Evolutionary conservation across 2,329 filamentous ascomycete species (phyloP).

Genomic region (Fusarium albosuccineum): DNA sequence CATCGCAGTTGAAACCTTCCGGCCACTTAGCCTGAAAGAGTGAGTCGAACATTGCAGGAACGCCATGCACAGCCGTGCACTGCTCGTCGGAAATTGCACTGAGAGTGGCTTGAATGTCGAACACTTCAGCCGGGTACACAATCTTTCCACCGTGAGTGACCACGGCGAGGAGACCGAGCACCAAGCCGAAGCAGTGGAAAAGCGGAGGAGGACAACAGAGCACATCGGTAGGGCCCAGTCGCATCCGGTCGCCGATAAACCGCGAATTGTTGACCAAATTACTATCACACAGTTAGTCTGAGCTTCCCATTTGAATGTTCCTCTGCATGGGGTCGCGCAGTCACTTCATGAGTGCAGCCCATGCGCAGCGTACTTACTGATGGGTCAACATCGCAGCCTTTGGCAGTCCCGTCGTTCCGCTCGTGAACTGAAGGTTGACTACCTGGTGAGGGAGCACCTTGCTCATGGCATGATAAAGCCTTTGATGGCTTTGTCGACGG

Average conservation of each 20-base stretch:
- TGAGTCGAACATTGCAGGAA: constrained; percentile 87
- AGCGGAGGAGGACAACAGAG: constrained; percentile 86
- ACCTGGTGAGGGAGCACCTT: constrained; percentile 74
- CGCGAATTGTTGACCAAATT: constrained; percentile 75
- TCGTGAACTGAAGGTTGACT: constrained; percentile 81
- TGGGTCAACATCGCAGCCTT: constrained; percentile 83
- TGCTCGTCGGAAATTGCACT: constrained; percentile 74
- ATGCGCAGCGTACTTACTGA: constrained; percentile 61
- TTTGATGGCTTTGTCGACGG: constrained; percentile 60
- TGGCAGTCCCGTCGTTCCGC: constrained; percentile 79
- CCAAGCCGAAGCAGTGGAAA: constrained; percentile 88
- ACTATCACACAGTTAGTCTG: constrained; percentile 49
- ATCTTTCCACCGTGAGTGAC: constrained; percentile 82
- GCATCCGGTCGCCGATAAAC: constrained; percentile 81
- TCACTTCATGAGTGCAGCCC: background rate
- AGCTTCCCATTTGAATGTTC: background rate
- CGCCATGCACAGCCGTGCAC: constrained; percentile 83
- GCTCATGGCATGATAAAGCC: constrained; percentile 65
- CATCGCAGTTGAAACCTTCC: constrained; percentile 59
- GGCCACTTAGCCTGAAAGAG: constrained; percentile 63
- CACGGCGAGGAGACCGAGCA: constrained; percentile 79
- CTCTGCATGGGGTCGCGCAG: background rate
- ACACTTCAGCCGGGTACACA: constrained; percentile 81
- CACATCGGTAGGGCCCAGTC: constrained; percentile 73
- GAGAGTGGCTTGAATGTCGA: constrained; percentile 76